Evolutionary conservation across 225 moss, liverwort and hornwort genomes (phyloP).

Genomic region (Polytrichum commune): DNA sequence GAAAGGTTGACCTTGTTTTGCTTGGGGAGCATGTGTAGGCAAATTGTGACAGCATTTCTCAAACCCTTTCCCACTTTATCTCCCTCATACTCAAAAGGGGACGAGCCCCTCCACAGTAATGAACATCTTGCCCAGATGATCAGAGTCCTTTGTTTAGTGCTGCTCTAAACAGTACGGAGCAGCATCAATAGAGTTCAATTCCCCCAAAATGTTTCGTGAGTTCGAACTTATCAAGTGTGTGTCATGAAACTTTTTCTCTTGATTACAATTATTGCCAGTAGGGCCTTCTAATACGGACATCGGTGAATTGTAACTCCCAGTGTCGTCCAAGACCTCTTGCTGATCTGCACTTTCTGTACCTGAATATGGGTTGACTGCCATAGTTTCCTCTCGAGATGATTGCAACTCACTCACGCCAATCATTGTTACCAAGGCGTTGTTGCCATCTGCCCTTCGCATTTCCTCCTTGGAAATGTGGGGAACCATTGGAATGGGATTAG

Average conservation of each 20-base stretch:
- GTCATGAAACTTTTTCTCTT: constrained; percentile 7
- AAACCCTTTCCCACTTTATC: too few relatives aligned
- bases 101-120: too few relatives aligned
- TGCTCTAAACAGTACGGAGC: neutral
- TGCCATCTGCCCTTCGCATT: constrained; percentile 5
- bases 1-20: too few relatives aligned
- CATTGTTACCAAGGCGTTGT: neutral
- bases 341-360: constrained; percentile 28
- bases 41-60: too few relatives aligned
- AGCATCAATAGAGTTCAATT: neutral
- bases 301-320: constrained; percentile 24
- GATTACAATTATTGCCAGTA: constrained; percentile 8
- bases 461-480: constrained; percentile 8
- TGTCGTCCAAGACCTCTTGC: constrained; percentile 20
- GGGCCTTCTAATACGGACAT: constrained; percentile 41
- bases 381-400: constrained; percentile 5
- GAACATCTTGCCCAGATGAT: neutral
- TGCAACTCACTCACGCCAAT: neutral
- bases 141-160: neutral
- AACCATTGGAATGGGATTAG: constrained; percentile 16
- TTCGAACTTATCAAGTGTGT: neutral
- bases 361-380: neutral
- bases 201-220: neutral
- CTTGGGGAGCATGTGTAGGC: too few relatives aligned
- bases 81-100: too few relatives aligned